phyloP scores from a whole-genome alignment of 441 rosid genomes.

The Aleurites moluccanus region DNA sequence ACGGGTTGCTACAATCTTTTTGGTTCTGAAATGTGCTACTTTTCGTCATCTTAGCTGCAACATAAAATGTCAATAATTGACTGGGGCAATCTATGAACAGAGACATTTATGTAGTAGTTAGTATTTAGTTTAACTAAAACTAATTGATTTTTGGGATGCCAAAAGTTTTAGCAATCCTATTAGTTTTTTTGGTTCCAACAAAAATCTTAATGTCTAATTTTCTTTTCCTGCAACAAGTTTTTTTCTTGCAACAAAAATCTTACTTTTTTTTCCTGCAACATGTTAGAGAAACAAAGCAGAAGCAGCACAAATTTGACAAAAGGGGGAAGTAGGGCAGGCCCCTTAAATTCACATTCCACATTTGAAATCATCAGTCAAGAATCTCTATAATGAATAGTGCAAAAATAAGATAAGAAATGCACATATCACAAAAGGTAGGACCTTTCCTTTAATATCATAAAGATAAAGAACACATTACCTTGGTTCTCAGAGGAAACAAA shows the following conservation, averaged over 20 bases:
- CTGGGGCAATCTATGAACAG: background rate
- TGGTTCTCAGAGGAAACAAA: constrained; percentile 45
- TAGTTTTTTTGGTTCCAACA: background rate
- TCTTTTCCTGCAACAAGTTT: background rate
- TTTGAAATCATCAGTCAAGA: background rate
- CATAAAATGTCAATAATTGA: background rate
- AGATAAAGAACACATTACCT: constrained; percentile 29
- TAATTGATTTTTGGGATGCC: too few species aligned
- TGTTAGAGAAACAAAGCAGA: background rate
- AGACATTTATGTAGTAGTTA: background rate
- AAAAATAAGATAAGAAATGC: background rate
- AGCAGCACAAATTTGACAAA: background rate
- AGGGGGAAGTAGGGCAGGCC: background rate
- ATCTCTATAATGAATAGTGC: background rate
- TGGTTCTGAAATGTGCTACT: background rate
- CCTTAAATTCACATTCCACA: constrained; percentile 1
- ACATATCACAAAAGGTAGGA: background rate
- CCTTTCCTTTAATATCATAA: background rate
- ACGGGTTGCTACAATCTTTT: background rate
- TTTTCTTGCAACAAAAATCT: background rate
- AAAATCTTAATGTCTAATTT: background rate
- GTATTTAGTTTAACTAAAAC: background rate
- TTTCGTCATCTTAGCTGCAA: background rate
- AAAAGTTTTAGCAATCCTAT: too few species aligned
- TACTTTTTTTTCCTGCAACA: background rate